Conservation (phyloP, 257 asterid species). For the Solanum lycopersicoides region DNA sequence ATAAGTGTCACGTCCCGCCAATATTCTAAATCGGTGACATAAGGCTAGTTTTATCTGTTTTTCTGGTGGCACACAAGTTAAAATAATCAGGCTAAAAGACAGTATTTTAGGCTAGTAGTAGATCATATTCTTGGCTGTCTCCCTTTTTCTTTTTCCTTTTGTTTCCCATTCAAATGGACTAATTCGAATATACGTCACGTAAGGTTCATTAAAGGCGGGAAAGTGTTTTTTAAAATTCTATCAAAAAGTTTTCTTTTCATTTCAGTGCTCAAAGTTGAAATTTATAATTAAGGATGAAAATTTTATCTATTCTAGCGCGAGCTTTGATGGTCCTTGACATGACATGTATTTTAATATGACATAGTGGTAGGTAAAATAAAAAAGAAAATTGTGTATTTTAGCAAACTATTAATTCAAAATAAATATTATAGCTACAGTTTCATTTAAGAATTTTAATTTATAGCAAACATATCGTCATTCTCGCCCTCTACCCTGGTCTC, state of each 20-base stretch:
- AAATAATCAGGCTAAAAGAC: neutral
- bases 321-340: neutral
- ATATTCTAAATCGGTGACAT: no score
- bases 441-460: no score
- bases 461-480: no score
- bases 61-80: neutral
- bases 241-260: no score
- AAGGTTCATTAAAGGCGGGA: neutral
- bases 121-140: neutral
- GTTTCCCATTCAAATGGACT: neutral
- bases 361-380: neutral
- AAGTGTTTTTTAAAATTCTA: neutral
- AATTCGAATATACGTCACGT: neutral
- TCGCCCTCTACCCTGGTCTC: no score
- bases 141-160: neutral
- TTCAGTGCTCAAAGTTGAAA: fast-evolving
- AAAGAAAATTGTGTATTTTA: no score
- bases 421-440: no score
- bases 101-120: neutral
- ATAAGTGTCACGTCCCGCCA: no score
- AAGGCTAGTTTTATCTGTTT: neutral
- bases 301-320: neutral
- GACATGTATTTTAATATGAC: neutral
- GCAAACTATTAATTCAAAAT: no score
- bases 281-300: neutral